Base-by-base conservation (phyloP, 139 green algal genomes). In the Yamagishiella unicocca region DNA sequence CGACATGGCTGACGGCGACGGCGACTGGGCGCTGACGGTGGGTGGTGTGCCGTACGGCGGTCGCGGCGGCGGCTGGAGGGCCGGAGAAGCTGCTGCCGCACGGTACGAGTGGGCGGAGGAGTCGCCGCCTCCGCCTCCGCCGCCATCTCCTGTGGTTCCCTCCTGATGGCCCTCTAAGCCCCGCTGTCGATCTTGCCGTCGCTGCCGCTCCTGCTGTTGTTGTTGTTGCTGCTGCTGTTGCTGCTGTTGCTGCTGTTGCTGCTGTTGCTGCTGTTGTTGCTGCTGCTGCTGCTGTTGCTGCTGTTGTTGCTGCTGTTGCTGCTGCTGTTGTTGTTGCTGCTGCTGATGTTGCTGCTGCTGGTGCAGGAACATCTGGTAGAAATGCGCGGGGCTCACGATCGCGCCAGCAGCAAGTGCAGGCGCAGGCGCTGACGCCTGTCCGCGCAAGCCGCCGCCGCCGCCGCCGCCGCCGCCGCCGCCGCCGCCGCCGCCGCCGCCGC, bases 291-390 rank as follows among this genome's bases (percentile, higher is more conserved):
- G 72, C 45, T 61, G 43, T 64, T 80, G n/a, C 8, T 21, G 42
- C 27, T 80, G 72, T 3, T 78, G 70, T 40, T 78, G 40, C 29
- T 31, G 24, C 43, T 64, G 72, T 10, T 43, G 43, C 27, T 27
- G 46, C 45, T 50, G 74, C 19, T 54, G 43, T 14, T 12, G 43
- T 27, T 46, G 67, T n/a, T 75, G 67, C 67, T 50, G 67, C 37
- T 46, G 35, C 37, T 75, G 67, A 35, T 75, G 35, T 21, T 46
- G 35, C 10, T 50, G 67, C 67, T 75, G 67, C 12, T 50, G 64
- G 64, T 19, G 40, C 4, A 72, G 64, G n/a, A 72, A 72, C 64
- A 72, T 72, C n/a, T 72, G 64, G n/a, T 72, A 72, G 64, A 72
- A 43, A 4, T 40, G 29, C n/a, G 64, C 29, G n/a, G 64, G 64